Conservation (phyloP, 768 basidiomycete species). For the Rhodocollybia butyracea region DNA sequence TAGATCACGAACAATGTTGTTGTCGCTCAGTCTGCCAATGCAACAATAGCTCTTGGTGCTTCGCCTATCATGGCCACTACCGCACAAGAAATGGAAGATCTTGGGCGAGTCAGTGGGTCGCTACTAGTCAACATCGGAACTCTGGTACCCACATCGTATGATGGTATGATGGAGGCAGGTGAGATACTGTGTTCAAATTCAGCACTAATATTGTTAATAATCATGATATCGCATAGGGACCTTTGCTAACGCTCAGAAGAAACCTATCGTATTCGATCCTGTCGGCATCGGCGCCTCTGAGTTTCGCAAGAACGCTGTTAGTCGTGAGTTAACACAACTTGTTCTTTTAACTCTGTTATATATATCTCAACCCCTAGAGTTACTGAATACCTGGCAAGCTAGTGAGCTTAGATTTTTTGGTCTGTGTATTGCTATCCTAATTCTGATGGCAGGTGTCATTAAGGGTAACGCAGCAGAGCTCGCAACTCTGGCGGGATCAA, state of each 20-base stretch:
- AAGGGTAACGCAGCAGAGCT: constrained; percentile 95
- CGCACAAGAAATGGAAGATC: constrained; percentile 77
- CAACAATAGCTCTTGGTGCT: constrained; percentile 82
- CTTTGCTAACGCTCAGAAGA: constrained; percentile 63
- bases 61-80: constrained; percentile 93
- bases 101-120: constrained; percentile 60
- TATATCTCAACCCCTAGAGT: constrained; percentile 12
- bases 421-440: background rate
- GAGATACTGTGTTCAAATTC: background rate
- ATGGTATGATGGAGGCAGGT: constrained; percentile 79
- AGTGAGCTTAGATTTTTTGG: constrained; percentile 28
- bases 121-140: constrained; percentile 90
- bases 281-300: constrained; percentile 86
- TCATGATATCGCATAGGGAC: constrained; percentile 27
- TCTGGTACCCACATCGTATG: constrained; percentile 49
- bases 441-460: constrained; percentile 49
- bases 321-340: too few species aligned
- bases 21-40: constrained; percentile 85
- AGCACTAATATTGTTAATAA: background rate
- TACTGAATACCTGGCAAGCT: constrained; percentile 77
- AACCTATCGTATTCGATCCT: constrained; percentile 86
- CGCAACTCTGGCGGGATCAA: constrained; percentile 69
- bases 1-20: constrained; percentile 92
- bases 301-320: constrained; percentile 61
- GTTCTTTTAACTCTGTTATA: too few species aligned